phyloP scores from a whole-genome alignment of 2,329 filamentous ascomycete species.

The Botryosphaeria agaves region DNA sequence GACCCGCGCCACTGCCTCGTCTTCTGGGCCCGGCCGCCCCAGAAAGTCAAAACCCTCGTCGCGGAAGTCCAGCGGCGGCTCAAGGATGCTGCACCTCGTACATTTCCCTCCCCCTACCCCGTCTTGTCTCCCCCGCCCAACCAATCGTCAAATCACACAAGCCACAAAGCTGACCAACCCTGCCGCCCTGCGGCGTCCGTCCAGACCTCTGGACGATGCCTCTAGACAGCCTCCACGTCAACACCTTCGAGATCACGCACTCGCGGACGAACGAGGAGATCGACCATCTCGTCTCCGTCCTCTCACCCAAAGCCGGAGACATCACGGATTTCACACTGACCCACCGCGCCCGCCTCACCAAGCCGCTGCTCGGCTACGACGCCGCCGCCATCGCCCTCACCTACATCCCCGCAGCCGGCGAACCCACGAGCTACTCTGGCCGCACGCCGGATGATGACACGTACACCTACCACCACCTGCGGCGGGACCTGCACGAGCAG shows the following conservation, averaged over 20 bases:
- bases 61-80: conserved; percentile 50
- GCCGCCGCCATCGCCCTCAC: conserved; percentile 71
- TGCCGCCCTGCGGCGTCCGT: no score
- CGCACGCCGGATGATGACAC: conserved; percentile 33
- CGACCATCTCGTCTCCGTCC: conserved; percentile 36
- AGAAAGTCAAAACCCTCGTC: conserved; percentile 51
- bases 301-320: conserved; percentile 37
- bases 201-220: conserved; percentile 80
- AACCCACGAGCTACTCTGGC: conserved; percentile 23
- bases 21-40: conserved; percentile 73
- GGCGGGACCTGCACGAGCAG: conserved; percentile 55
- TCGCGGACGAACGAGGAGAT: conserved; percentile 57
- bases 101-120: conserved; percentile 15
- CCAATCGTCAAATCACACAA: background rate
- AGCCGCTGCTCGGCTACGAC: conserved; percentile 71
- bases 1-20: conserved; percentile 72
- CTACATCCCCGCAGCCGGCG: conserved; percentile 63
- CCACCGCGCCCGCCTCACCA: conserved; percentile 60
- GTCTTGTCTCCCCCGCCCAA: background rate
- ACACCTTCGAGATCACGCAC: conserved; percentile 69
- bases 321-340: conserved; percentile 49
- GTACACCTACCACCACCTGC: conserved; percentile 84
- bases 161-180: no score
- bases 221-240: conserved; percentile 61
- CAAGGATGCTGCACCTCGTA: conserved; percentile 49